phyloP scores from a whole-genome alignment of 768 basidiomycete genomes.

The Russula virescens region DNA sequence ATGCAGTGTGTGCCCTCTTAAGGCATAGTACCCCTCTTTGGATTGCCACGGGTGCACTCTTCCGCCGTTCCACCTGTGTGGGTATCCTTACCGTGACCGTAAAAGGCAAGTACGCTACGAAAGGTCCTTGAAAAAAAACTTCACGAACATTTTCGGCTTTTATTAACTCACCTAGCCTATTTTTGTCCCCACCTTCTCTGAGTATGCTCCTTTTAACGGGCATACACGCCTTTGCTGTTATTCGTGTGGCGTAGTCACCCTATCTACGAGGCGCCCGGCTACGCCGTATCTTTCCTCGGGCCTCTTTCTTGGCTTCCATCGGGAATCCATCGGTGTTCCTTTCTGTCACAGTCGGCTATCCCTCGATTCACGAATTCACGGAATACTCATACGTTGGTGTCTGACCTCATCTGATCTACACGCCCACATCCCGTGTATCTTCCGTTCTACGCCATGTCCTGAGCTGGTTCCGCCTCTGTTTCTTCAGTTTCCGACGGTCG shows the following conservation, averaged over 20 bases:
- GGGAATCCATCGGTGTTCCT: background rate
- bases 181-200: background rate
- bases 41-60: too few species aligned
- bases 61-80: too few species aligned
- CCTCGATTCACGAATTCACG: constrained; percentile 5
- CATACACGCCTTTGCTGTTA: constrained; percentile 2
- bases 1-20: too few species aligned
- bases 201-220: background rate
- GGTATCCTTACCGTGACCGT: too few species aligned
- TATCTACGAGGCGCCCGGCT: constrained; percentile 12
- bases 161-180: constrained; percentile 12
- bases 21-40: too few species aligned
- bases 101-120: constrained; percentile 16
- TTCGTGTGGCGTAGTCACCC: background rate
- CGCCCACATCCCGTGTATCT: background rate
- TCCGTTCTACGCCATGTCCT: constrained; percentile 7
- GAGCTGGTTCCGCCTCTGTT: background rate
- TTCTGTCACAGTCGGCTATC: constrained; percentile 6
- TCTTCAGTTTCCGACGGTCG: constrained; percentile 15
- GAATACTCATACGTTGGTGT: background rate
- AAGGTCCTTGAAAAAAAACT: constrained; percentile 26
- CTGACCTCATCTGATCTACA: background rate
- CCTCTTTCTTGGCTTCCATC: constrained; percentile 15
- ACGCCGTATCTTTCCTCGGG: background rate
- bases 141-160: constrained; percentile 22